Evolutionary conservation across 208 protist species (phyloP), one percentile per base, ranked within the genome.

Genomic region (Acanthamoeba royreba): DNA sequence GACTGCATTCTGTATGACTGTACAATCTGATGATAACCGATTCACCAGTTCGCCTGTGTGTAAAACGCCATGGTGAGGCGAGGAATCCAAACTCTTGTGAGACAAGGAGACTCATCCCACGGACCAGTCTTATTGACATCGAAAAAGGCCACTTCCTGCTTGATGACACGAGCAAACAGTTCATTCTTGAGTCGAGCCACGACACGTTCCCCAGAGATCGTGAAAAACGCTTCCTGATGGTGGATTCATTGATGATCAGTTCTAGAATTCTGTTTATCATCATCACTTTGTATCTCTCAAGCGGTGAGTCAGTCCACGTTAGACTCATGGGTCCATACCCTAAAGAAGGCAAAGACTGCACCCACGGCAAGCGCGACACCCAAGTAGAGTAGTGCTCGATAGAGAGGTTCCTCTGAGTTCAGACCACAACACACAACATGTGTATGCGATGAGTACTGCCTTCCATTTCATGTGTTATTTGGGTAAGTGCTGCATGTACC

Each of bases 131-230:
- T 94, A 25, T 28, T 95, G 15, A 93, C 58, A 69, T 98, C 97
- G 79, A 98, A 98, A 35, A 97, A 98, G 4, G 79, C 83, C 22
- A 97, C 92, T 5, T 98, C 96, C 61, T 98, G 97, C 0, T 46
- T 35, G 31, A 97, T 47, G 11, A 97, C 96, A 2, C 89, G 40
- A 0, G 52, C 31, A 88, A 96, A 97, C 1, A 95, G 45, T 15
- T 72, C 46, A 17, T 90, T 93, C 46, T 95, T 83, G 13, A 97
- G 90, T n/a, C 95, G 40, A 9, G 92, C 92, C 22, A 94, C 95
- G 43, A 97, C 93, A 3, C 79, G 86, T 52, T 96, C 87, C n/a
- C 94, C 93, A 49, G 86, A 25, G 55, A 92, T 92, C 5, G 86
- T 92, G 22, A 77, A 92, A 47, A 92, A 38, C 1, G 81, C 52